These are phyloP conservation scores for Lepidopterella palustris DNA, from an alignment of 495 filamentous ascomycete species.

Conservation along the genomic window DNA sequence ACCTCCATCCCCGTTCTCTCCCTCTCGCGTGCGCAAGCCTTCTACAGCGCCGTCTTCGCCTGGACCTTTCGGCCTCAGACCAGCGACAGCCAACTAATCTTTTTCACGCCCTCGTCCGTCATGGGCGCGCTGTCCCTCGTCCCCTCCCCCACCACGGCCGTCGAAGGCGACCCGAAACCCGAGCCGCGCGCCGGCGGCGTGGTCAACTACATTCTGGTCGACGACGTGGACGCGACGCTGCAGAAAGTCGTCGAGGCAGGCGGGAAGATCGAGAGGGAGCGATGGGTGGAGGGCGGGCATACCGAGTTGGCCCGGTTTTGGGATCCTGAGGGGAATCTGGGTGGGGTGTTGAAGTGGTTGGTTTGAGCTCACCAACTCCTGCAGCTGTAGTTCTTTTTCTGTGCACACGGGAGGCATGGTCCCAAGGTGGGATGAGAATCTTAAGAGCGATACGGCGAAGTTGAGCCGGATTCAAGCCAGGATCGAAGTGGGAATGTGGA, in stretches of 20 bases:
- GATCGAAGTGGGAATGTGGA: no score
- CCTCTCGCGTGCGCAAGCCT: neutral
- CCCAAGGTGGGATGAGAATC: no score
- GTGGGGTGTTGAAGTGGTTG: constrained; percentile 8
- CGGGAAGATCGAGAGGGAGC: constrained; percentile 2
- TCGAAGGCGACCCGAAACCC: neutral
- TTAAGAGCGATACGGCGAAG: no score
- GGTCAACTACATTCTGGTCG: constrained; percentile 2
- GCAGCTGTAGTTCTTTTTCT: no score
- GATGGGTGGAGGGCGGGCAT: neutral
- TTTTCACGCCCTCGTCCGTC: constrained; percentile 4
- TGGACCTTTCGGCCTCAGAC: constrained; percentile 1
- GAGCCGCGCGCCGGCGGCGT: neutral
- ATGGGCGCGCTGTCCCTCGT: constrained; percentile 4
- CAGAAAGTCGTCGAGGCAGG: constrained; percentile 1
- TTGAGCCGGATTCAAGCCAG: no score
- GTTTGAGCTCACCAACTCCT: no score
- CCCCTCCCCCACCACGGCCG: neutral
- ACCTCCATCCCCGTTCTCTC: neutral
- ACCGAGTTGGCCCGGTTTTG: neutral
- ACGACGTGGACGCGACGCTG: constrained; percentile 1
- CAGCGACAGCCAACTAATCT: neutral
- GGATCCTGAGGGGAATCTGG: constrained; percentile 6
- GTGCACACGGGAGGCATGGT: no score
- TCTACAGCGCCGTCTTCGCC: constrained; percentile 5